Evolutionary conservation across 176 grass and related monocot genomes (phyloP).

Genomic region (Cenchrus fungigraminus): DNA sequence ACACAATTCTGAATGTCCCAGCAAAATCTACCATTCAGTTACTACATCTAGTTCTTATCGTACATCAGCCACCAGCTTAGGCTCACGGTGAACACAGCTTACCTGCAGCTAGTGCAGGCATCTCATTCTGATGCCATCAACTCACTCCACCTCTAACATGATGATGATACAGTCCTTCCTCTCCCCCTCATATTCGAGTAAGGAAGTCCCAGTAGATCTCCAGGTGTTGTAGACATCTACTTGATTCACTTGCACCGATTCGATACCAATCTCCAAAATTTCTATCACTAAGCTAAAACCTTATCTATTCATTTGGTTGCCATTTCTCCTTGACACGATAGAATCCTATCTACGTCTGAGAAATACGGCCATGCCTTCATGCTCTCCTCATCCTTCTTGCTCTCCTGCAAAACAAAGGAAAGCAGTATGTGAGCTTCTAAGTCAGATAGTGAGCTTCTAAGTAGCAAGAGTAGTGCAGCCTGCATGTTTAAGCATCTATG

Average conservation of each 20-base stretch:
- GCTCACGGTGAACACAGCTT: neutral
- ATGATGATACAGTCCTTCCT: neutral
- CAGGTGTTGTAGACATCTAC: neutral
- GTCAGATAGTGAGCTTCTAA: neutral
- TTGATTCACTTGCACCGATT: neutral
- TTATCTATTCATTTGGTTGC: slow-evolving; percentile 53
- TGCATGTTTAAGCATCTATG: neutral
- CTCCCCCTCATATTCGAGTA: neutral
- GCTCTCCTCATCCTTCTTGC: slow-evolving; percentile 71
- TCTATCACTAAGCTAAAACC: slow-evolving; percentile 22
- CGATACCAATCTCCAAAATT: slow-evolving; percentile 1
- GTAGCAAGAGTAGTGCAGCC: neutral
- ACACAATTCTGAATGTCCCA: neutral
- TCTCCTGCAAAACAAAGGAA: slow-evolving; percentile 56
- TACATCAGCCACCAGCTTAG: slow-evolving; percentile 23
- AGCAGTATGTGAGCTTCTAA: slow-evolving; percentile 2
- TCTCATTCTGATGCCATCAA: slow-evolving; percentile 15
- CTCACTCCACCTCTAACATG: neutral
- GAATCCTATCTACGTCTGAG: slow-evolving; percentile 61
- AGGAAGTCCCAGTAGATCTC: neutral
- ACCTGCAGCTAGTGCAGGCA: neutral
- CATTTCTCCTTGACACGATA: slow-evolving; percentile 66
- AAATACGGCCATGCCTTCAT: slow-evolving; percentile 80
- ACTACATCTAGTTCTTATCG: slow-evolving; percentile 39
- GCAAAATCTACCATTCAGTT: slow-evolving; percentile 23